Base-by-base conservation (phyloP, 2,329 filamentous ascomycete species). In the Rhytidhysteron rufulum region DNA sequence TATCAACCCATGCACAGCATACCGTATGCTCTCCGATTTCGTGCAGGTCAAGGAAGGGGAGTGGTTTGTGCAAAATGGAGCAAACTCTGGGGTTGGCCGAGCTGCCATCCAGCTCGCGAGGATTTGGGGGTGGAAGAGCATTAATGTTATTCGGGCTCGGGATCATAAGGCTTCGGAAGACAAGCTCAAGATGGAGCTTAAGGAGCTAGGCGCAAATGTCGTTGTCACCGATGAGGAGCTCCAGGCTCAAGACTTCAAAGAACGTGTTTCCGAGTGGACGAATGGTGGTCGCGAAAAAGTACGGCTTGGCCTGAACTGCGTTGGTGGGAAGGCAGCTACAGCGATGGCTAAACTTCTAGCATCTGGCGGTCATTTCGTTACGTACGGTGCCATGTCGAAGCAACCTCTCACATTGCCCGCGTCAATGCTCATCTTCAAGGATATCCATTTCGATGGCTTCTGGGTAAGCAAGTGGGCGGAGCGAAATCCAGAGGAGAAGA, bases 41-140 rank as follows among this genome's bases (percentile, higher is more conserved):
- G 81, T 74, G 51, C 60, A 71, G 4, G 66, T 83, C 58, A 60
- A 76, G 40, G 78, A 81, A n/a, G 86, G 90, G 40, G 85, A 94
- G 41, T 98, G 91, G 90, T 88, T 96, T 60, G 82, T 98, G 34
- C 93, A 98, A 68, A 98, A 98, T 63, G 93, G 91, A 6, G 93
- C 91, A 29, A 98, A 98, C 67, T 88, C 83, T 31, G 93, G 89
- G 9, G 93, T 98, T 13, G 93, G 93, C 2, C 75, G 93, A 29
- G 86, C 90, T 3, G 91, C 88, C 9, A 93, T 97, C 49, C 93
- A 98, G 69, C 73, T 98, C 2, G 91, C 80, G 2, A 76, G 71
- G 53, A 75, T 88, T 39, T 97, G 90, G 91, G 91, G 91, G 0
- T 78, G 93, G 57, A 84, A 88, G 58, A 94, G 85, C 60, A 86